Base-by-base conservation (phyloP, 805 yeast genomes). In the Wickerhamomyces chambardii region DNA sequence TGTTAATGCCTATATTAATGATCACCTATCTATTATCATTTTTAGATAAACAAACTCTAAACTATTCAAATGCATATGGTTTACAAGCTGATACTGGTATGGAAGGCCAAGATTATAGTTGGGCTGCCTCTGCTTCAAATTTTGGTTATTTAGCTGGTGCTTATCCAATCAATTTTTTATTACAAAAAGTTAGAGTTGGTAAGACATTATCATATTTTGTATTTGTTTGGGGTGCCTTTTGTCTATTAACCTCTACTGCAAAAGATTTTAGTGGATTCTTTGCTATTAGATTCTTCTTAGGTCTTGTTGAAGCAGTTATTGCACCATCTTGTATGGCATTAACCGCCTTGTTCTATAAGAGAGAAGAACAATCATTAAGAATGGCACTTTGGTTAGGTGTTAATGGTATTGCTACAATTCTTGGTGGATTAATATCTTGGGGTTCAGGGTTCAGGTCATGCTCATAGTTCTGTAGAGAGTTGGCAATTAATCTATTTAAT, bases 261-360 rank as follows among this genome's bases (percentile, higher is more conserved):
- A 53, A 64, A 19, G 56, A 60, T 6, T 68, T 67, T 43, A 66
- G 73, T 4, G 58, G 71, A 12, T 55, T 72, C 26, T 67, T 73
- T 69, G 53, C 68, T 18, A 67, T 68, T 1, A 53, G 78, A 33
- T 58, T 68, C 14, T 51, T 73, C 16, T 47, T 73, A 17, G 78
- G 78, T 12, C 42, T 64, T 14, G 67, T 70, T 38, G 79, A 73
- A 45, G 51, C 70, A 11, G 63, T 68, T n/a, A 64, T 71, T 36
- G 69, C 73, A 4, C 74, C 75, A 4, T 71, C 73, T 1, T 65
- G 70, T 36, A 63, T 71, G 32, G 58, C 73, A 17, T 59, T 75
- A 36, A 68, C 75, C 33, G 67, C 78, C 15, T 71, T 72, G 77
- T 76, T 73, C 61, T 76, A 73, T 49, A 65, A 68, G 19, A 65